Base-by-base conservation (phyloP, 441 rosid species). In the Adansonia rubrostipa region DNA sequence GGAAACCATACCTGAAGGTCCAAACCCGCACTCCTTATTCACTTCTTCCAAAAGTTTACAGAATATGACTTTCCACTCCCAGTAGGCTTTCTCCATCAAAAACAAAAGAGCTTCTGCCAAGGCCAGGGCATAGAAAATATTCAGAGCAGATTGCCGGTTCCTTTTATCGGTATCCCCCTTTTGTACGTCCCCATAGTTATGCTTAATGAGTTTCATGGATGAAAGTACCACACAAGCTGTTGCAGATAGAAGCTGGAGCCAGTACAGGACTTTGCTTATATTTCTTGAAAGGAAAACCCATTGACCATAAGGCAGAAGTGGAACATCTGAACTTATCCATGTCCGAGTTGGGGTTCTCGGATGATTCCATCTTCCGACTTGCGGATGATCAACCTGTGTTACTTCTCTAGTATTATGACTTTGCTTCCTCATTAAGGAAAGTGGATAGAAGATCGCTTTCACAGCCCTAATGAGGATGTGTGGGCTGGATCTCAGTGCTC, bases 221-320 rank as follows among this genome's bases (percentile, higher is more conserved):
- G 99, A 92, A 3, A 95, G 87, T 73, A 79, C 84, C 36, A 96
- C 87, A 58, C 97, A 95, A 36, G 94, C 88, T 4, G 84, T 81
- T 10, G 99, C 99, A 17, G 99, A 95, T 36, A 92, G 83, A 64
- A 95, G 88, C 84, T 95, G 97, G 44, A 95, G 97, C 99, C 98
- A 95, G 67, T 93, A 87, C 45, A 95, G 89, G 78, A 93, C 82
- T 77, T 85, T 88, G 77, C 99, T 92, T 65, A 95, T 80, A 60
- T 93, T 88, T 80, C 88, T 86, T 5, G 98, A 85, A 2, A 88
- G 85, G 80, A 86, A 93, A 57, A 93, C 71, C 98, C 99, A 95
- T 77, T 76, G 84, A 15, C 82, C 91, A 50, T 92, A 95, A 0
- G 99, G 93, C 15, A 95, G 83, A 51, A 93, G 88, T 60, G 96